Evolutionary conservation across 305 asterid species (phyloP).

Genomic region (Rubia peregrina): DNA sequence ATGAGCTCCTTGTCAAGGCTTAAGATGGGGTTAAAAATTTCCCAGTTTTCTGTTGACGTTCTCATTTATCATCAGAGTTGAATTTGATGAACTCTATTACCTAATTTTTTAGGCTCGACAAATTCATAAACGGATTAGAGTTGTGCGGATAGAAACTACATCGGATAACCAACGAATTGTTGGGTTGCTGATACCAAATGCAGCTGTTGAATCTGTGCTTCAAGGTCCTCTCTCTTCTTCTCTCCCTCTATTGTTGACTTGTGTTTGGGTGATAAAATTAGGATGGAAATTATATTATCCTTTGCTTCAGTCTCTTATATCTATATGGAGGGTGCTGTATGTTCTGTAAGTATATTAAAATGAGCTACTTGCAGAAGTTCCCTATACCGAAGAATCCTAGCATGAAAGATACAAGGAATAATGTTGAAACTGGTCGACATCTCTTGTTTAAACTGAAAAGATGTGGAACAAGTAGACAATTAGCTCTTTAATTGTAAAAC

Average conservation of each 20-base stretch:
- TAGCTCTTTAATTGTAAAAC: no score
- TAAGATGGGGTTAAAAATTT: no score
- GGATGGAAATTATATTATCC: no score
- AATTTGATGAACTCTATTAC: neutral
- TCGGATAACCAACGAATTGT: slow-evolving; percentile 72
- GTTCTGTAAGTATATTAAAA: no score
- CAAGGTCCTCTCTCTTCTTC: slow-evolving; percentile 50
- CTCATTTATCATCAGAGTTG: neutral
- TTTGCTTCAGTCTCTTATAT: no score
- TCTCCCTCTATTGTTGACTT: slow-evolving; percentile 20
- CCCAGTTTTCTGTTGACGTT: neutral
- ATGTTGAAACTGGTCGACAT: no score
- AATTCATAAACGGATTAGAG: slow-evolving; percentile 78
- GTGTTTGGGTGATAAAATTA: neutral
- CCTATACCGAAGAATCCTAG: no score
- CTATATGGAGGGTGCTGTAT: no score
- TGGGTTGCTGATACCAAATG: slow-evolving; percentile 88
- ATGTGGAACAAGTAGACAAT: neutral
- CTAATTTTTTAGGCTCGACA: slow-evolving; percentile 53
- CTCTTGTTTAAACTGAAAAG: neutral
- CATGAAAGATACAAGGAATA: no score
- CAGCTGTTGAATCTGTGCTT: slow-evolving; percentile 88
- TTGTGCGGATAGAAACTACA: slow-evolving; percentile 86
- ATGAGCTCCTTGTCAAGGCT: no score
- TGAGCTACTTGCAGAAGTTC: no score